phyloP scores from a whole-genome alignment of 192 early-diverging fungal species.

The Rhizophlyctis rosea region DNA sequence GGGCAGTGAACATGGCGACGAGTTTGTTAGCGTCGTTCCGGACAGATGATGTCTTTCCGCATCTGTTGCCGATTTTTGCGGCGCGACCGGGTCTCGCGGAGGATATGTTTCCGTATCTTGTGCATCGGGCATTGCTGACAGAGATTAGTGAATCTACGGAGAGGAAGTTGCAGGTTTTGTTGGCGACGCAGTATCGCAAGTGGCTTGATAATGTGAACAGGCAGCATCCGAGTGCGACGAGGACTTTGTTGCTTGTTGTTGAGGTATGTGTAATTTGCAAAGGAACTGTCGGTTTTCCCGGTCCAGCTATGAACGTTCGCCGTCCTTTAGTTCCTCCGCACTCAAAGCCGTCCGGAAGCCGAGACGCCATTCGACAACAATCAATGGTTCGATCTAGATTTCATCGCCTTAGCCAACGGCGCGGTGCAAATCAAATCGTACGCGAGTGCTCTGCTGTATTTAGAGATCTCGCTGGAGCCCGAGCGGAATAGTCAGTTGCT shows the following conservation, averaged over 20 bases:
- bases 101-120: conserved; percentile 19
- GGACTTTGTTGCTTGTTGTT: not conserved
- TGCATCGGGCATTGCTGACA: conserved; percentile 16
- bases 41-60: conserved; percentile 15
- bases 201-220: not conserved
- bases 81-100: conserved; percentile 14
- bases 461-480: conserved; percentile 26
- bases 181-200: not conserved
- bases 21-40: conserved; percentile 8
- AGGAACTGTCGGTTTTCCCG: too few species aligned
- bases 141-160: not conserved
- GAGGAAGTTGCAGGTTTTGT: not conserved
- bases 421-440: conserved; percentile 21
- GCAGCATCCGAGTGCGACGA: not conserved
- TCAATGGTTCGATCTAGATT: conserved; percentile 41
- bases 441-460: conserved; percentile 30
- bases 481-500: not conserved
- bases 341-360: conserved; percentile 5
- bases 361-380: conserved; percentile 21
- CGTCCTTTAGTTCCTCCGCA: conserved; percentile 19
- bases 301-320: too few species aligned
- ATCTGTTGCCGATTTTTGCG: conserved; percentile 20
- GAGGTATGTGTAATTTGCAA: not conserved
- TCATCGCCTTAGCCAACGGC: conserved; percentile 9
- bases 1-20: conserved; percentile 7